A percentile compares a stretch with the other conserved stretches of the same genome.
These are phyloP conservation scores for carrot (Daucus carota) DNA, from an alignment of 129 eudicot species.

Conservation along the genomic window DH1_v3.0 NC_030384.2:47147001-47147500, in stretches of 20 bases:
- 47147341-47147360: neutral
- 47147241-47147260: neutral
- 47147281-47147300: neutral
- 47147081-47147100: slow-evolving; percentile 5
- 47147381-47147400: neutral
- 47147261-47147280: neutral
- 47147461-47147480: neutral
- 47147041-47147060: neutral
- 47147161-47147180: no score
- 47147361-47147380: neutral
- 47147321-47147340: neutral
- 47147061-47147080: slow-evolving; percentile 13
- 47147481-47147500: neutral
- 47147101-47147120: neutral
- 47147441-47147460: neutral
- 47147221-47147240: slow-evolving; percentile 19
- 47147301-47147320: no score
- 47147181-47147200: neutral
- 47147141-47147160: no score
- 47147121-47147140: no score
- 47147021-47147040: neutral
- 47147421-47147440: neutral
- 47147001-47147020: neutral
- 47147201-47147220: slow-evolving; percentile 22
- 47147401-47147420: neutral